These are phyloP conservation scores for Penicillium flavigenum DNA, from an alignment of 495 filamentous ascomycete species.

Conservation along the genomic window DNA sequence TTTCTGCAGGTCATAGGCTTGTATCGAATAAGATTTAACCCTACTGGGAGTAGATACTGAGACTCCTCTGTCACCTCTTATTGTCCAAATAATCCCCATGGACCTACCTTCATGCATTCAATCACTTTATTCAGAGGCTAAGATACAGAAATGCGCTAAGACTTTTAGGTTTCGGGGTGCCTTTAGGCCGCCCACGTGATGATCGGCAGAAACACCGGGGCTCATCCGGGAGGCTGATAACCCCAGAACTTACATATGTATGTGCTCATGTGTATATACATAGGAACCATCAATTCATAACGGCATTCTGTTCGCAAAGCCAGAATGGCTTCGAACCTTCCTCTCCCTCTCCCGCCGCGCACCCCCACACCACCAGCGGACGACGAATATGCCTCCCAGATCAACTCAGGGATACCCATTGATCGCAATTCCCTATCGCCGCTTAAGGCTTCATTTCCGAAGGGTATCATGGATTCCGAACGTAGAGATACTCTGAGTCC, in stretches of 20 bases:
- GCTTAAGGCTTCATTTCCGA: constrained; percentile 51
- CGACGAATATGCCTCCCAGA: constrained; percentile 33
- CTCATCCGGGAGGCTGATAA: constrained; percentile 5
- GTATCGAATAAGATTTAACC: neutral
- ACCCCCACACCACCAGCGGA: constrained; percentile 69
- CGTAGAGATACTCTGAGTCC: constrained; percentile 40
- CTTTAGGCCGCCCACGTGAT: constrained; percentile 12
- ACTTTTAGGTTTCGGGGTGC: neutral
- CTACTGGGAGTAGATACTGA: neutral
- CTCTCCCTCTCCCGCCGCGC: constrained; percentile 63
- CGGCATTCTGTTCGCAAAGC: constrained; percentile 14
- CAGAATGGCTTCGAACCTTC: constrained; percentile 58
- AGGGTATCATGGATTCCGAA: constrained; percentile 27
- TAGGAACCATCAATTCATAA: constrained; percentile 5
- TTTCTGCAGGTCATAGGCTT: neutral
- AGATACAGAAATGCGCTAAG: constrained; percentile 7
- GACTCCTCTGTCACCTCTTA: no score
- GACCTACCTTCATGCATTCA: neutral
- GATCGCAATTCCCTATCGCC: constrained; percentile 67
- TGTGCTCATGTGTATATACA: constrained; percentile 8
- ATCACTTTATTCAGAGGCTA: neutral
- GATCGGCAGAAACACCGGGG: constrained; percentile 11
- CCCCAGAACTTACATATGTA: neutral
- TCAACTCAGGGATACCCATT: constrained; percentile 41
- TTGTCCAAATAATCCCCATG: no score